Evolutionary conservation across 192 early-diverging fungal species (phyloP).

Genomic region (Neocallimastix lanati): DNA sequence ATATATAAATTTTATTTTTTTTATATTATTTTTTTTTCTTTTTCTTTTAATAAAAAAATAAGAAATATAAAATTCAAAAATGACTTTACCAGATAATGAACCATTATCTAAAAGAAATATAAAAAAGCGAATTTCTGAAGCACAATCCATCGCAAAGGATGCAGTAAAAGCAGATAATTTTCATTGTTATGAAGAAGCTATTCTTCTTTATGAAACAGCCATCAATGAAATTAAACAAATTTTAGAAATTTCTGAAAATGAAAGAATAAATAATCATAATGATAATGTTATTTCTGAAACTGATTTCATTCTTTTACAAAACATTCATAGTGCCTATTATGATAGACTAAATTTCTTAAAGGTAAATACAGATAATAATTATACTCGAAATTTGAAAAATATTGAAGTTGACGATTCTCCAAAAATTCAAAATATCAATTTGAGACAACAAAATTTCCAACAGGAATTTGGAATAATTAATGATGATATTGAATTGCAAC

Average conservation of each 20-base stretch:
- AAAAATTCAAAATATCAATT: background rate
- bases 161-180: background rate
- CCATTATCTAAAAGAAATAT: background rate
- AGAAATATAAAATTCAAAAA: too few species aligned
- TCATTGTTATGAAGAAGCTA: background rate
- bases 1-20: too few species aligned
- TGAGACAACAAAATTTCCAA: background rate
- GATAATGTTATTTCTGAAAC: background rate
- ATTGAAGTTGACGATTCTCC: background rate
- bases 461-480: background rate
- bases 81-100: background rate
- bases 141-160: background rate
- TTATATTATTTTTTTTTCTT: too few species aligned
- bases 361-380: background rate
- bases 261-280: background rate
- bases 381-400: background rate
- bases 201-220: background rate
- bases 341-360: background rate
- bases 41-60: too few species aligned
- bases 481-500: background rate
- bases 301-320: background rate
- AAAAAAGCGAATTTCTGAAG: background rate
- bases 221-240: background rate
- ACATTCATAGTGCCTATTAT: background rate
- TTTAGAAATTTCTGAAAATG: background rate